Percentiles rank a stretch among this genome's conserved stretches.
Conservation (phyloP, 192 early-diverging fungal genomes). For the Fimicolochytrium jonesii region DNA sequence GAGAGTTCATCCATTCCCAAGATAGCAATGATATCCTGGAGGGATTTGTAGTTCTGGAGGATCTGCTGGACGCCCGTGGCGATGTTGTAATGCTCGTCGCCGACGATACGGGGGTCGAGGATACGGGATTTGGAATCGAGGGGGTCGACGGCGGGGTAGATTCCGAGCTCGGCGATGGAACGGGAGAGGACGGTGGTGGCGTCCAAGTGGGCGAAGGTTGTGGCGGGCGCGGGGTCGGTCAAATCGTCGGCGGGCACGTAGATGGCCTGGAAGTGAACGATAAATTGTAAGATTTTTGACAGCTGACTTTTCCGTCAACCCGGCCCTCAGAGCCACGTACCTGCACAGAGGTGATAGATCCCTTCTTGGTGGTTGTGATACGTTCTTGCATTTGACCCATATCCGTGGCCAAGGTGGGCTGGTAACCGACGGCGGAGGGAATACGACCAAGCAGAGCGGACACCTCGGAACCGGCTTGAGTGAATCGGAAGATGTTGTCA, state of each 20-base stretch:
- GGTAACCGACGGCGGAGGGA: slow-evolving; percentile 99
- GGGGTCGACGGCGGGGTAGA: slow-evolving; percentile 98
- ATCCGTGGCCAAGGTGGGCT: slow-evolving; percentile 97
- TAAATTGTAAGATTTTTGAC: too few relatives aligned
- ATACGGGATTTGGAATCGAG: slow-evolving; percentile 98
- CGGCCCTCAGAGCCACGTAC: too few relatives aligned
- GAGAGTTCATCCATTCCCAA: slow-evolving; percentile 99
- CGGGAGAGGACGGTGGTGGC: slow-evolving; percentile 99
- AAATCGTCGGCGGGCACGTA: slow-evolving; percentile 99
- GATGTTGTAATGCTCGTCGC: slow-evolving; percentile 88
- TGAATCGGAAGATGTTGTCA: slow-evolving; percentile 99
- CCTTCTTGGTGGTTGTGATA: slow-evolving; percentile 99
- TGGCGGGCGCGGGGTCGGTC: slow-evolving; percentile 98
- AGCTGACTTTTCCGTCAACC: too few relatives aligned
- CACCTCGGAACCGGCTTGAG: slow-evolving; percentile 99
- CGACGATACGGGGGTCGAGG: slow-evolving; percentile 95
- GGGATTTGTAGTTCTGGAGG: slow-evolving; percentile 97
- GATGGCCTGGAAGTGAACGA: too few relatives aligned
- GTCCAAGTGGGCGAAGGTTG: slow-evolving; percentile 98
- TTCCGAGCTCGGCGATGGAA: slow-evolving; percentile 98
- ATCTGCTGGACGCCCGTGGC: slow-evolving; percentile 94
- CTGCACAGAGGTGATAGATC: slow-evolving; percentile 98
- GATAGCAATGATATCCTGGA: slow-evolving; percentile 99
- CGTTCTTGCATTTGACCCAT: slow-evolving; percentile 99
- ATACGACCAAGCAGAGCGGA: slow-evolving; percentile 99